Percentiles rank a stretch among this genome's conserved stretches.
Evolutionary conservation across 169 alveolate genomes (phyloP).

Genomic region (Fabrea salina): DNA sequence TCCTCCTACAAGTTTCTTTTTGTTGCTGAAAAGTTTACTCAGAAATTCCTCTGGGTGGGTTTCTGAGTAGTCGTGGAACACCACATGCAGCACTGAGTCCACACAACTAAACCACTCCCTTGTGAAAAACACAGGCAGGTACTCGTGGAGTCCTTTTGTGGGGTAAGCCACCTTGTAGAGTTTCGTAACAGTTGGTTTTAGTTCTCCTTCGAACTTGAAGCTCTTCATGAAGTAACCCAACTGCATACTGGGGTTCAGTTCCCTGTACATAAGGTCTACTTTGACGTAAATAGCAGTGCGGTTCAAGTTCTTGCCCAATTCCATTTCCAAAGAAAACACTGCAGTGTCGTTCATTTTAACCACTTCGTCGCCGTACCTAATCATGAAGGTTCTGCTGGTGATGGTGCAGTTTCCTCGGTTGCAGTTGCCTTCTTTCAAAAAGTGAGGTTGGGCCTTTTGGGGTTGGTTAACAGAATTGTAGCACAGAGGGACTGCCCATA

Average conservation of each 20-base stretch:
- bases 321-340: constrained; percentile 74
- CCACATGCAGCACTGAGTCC: constrained; percentile 37
- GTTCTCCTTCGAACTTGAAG: not conserved
- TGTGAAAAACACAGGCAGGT: constrained; percentile 49
- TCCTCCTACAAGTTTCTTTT: not conserved
- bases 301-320: constrained; percentile 36
- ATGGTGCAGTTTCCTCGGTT: constrained; percentile 48
- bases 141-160: constrained; percentile 43
- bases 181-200: not conserved
- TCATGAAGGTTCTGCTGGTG: constrained; percentile 69
- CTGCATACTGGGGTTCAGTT: constrained; percentile 20
- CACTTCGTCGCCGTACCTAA: constrained; percentile 82
- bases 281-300: constrained; percentile 48
- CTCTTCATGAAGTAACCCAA: constrained; percentile 21
- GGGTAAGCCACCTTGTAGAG: not conserved
- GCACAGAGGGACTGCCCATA: not conserved
- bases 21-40: not conserved
- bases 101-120: constrained; percentile 41
- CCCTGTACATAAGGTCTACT: constrained; percentile 53
- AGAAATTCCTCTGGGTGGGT: constrained; percentile 12
- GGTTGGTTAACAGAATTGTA: not conserved
- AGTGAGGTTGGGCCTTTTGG: not conserved
- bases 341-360: constrained; percentile 81
- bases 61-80: constrained; percentile 36
- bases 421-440: not conserved